These are phyloP conservation scores for Russula ochroleuca DNA, from an alignment of 768 basidiomycete species.

Conservation along the genomic window DNA sequence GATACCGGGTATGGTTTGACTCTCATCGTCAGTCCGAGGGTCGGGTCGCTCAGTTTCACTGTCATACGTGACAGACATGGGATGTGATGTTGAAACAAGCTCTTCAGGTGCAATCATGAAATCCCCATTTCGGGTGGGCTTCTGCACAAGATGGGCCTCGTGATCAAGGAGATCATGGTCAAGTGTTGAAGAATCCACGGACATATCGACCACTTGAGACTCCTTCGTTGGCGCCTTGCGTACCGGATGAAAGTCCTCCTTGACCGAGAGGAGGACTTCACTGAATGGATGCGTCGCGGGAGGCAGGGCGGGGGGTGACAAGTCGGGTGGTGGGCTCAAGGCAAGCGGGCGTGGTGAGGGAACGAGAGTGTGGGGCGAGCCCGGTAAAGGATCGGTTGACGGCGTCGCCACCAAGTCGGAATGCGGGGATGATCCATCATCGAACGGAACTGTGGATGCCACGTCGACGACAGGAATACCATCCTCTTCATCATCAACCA, in stretches of 20 bases:
- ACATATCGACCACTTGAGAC: conserved; percentile 2
- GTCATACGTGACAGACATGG: conserved; percentile 1
- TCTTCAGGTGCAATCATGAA: neutral
- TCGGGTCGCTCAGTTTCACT: conserved; percentile 8
- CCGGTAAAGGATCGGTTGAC: conserved; percentile 18
- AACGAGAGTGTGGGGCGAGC: neutral
- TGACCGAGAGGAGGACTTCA: conserved; percentile 12
- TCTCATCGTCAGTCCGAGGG: neutral
- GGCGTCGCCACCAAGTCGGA: conserved; percentile 20
- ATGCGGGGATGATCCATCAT: conserved; percentile 12
- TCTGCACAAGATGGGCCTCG: neutral
- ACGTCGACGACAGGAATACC: conserved; percentile 6
- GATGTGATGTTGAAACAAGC: conserved; percentile 1
- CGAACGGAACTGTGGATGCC: conserved; percentile 5
- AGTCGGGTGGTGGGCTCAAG: conserved; percentile 3
- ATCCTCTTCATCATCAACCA: conserved; percentile 11
- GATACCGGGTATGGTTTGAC: neutral
- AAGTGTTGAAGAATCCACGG: neutral
- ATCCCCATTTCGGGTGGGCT: conserved; percentile 5
- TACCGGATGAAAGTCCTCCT: conserved; percentile 10
- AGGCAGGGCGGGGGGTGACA: conserved; percentile 6
- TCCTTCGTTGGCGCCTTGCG: conserved; percentile 2
- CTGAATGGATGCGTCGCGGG: conserved; percentile 1
- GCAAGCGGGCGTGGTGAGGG: conserved; percentile 9
- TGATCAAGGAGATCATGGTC: conserved; percentile 1